Base-by-base conservation (phyloP, 2,329 filamentous ascomycete genomes). In the Scedosporium boydii region DNA sequence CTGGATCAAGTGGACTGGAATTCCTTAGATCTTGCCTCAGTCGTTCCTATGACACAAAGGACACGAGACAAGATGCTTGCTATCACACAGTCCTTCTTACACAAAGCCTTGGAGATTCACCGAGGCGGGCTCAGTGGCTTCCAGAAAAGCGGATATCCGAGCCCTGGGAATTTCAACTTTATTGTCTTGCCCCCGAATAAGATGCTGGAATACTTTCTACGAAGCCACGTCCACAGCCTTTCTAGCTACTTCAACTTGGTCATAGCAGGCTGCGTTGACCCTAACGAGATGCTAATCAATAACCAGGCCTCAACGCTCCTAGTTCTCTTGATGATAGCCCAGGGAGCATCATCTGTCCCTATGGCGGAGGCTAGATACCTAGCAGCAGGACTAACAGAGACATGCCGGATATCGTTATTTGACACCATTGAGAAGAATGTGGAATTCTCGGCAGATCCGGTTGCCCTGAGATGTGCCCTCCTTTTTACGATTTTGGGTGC, bases 341-440 rank as follows among this genome's bases (percentile, higher is more conserved):
- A 88, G 67, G 87, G 87, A 16, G 87, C 87, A 9, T 84, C 85
- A 63, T 80, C 82, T n/a, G 83, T 88, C 59, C 83, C 86, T 3
- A 85, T 82, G 46, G 77, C 82, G 0, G 87, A 89, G 72, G 86
- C 87, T 1, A 78, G 86, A 48, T 85, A 83, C 70, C 76, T 90
- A 12, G 85, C 86, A 4, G 84, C 84, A 1, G 87, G 87, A 0
- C 74, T 90, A 62, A 86, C 85, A 0, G 87, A 90, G 72, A 88
- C 86, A 3, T 89, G 87, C 69, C 85, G 87, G 51, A 88, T 90
- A 66, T 88, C 86, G 1, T 78, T 90, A 10, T 89, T 88, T 68
- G 87, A 90, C 68, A 81, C 87, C 5, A 87, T 89, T 60, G 87
- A 90, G 73, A 88, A 87, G 70, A 86, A 90, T 67, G 82, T 89